Percentiles rank a stretch among this genome's conserved stretches.
Conservation (phyloP, 139 green algal genomes). For the Pleodorina starrii region DNA sequence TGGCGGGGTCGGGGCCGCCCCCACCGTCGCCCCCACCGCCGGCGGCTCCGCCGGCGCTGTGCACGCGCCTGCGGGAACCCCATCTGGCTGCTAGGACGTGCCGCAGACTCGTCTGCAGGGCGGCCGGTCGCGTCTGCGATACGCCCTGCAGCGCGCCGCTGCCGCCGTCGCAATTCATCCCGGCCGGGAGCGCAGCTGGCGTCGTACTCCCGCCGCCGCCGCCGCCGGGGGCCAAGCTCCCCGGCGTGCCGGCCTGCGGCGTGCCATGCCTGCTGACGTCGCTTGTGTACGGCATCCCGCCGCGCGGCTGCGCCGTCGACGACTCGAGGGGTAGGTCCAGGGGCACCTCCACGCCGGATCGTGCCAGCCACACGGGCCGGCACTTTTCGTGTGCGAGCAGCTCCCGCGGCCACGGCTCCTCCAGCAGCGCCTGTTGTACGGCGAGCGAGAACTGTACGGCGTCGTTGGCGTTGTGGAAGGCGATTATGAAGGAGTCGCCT, state of each 20-base stretch:
- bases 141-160: no score
- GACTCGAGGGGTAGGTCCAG: slow-evolving; percentile 29
- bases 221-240: neutral
- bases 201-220: neutral
- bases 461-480: slow-evolving; percentile 63
- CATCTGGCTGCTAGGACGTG: neutral
- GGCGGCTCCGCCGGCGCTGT: neutral
- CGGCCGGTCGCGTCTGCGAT: no score
- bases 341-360: neutral
- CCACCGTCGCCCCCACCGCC: no score
- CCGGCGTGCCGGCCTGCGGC: neutral
- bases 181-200: neutral
- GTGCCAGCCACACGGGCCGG: slow-evolving; percentile 36
- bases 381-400: slow-evolving; percentile 48
- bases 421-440: slow-evolving; percentile 48
- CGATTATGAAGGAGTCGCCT: slow-evolving; percentile 67
- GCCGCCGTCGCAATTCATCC: no score
- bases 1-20: neutral
- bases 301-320: neutral
- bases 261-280: neutral
- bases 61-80: neutral
- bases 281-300: no score
- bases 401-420: slow-evolving; percentile 47
- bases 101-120: neutral
- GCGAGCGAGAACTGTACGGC: slow-evolving; percentile 53